A percentile compares a stretch with the other conserved stretches of the same genome.
Conservation (phyloP, 805 yeast genomes). For the Teunomyces aglyptinius region DNA sequence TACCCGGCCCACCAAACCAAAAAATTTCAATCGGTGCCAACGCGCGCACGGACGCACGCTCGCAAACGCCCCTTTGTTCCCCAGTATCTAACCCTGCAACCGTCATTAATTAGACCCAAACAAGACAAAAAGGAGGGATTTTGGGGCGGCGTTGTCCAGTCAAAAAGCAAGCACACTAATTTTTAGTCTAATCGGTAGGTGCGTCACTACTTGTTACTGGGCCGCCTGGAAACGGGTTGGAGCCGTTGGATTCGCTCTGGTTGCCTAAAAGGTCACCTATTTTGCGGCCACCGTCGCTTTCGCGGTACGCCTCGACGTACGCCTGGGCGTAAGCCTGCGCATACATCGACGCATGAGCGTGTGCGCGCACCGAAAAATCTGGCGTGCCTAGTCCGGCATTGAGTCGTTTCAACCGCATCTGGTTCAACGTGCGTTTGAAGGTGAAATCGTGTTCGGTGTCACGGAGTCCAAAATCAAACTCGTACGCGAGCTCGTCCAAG, state of each 20-base stretch:
- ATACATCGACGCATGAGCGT: not conserved
- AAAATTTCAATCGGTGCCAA: too few relatives aligned
- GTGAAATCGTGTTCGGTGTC: not conserved
- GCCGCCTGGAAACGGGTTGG: not conserved
- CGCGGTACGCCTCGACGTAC: not conserved
- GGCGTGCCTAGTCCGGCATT: not conserved
- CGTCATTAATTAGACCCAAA: not conserved
- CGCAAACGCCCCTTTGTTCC: too few relatives aligned
- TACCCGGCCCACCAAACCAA: not conserved
- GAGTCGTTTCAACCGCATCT: not conserved
- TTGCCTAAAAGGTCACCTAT: not conserved
- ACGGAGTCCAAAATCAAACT: not conserved
- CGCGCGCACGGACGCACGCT: too few relatives aligned
- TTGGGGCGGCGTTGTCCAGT: not conserved
- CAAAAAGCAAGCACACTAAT: too few relatives aligned
- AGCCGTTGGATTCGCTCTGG: not conserved
- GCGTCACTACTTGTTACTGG: not conserved
- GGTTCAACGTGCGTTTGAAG: not conserved
- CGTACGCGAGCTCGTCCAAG: slow-evolving; percentile 1
- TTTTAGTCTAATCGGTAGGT: not conserved
- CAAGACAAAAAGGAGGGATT: not conserved
- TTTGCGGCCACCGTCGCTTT: not conserved
- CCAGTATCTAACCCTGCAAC: not conserved
- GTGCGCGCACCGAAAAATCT: not conserved
- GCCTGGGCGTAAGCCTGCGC: not conserved